Evolutionary conservation across 345 rosid species (phyloP).

Genomic region (Odontarrhena argentea): DNA sequence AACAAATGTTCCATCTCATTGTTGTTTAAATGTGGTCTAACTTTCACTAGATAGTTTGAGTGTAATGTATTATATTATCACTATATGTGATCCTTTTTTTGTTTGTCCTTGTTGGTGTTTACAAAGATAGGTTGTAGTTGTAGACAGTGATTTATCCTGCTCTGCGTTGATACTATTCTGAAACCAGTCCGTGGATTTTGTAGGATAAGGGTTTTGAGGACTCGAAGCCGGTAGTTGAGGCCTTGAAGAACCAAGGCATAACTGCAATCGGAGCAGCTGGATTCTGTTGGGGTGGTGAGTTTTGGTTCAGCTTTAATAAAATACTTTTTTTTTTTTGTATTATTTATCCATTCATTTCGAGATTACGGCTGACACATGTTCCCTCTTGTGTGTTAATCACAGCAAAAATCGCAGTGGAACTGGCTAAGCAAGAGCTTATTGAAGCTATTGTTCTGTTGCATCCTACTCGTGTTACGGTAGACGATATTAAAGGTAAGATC

Average conservation of each 20-base stretch:
- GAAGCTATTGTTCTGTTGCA: slow-evolving; percentile 74
- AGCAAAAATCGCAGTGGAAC: slow-evolving; percentile 80
- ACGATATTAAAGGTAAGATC: slow-evolving; percentile 68
- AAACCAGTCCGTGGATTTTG: slow-evolving; percentile 6
- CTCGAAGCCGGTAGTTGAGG: slow-evolving; percentile 60
- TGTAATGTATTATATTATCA: neutral
- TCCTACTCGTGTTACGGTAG: slow-evolving; percentile 69
- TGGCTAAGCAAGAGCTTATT: slow-evolving; percentile 56
- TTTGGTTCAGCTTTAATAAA: neutral
- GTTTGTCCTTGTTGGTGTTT: no score
- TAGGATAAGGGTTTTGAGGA: slow-evolving; percentile 83
- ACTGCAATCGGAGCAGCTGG: slow-evolving; percentile 62
- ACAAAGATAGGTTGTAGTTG: neutral
- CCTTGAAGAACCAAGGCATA: slow-evolving; percentile 62
- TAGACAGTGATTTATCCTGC: neutral
- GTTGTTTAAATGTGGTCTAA: neutral
- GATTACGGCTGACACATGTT: neutral
- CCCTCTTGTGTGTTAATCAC: slow-evolving; percentile 17
- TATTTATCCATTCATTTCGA: no score
- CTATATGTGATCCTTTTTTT: neutral
- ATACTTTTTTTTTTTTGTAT: neutral
- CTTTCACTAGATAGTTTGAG: neutral
- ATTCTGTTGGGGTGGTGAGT: slow-evolving; percentile 77
- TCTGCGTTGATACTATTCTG: slow-evolving; percentile 1
- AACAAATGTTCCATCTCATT: no score